phyloP scores from a whole-genome alignment of 2,329 filamentous ascomycete species.

The Colletotrichum navitas region DNA sequence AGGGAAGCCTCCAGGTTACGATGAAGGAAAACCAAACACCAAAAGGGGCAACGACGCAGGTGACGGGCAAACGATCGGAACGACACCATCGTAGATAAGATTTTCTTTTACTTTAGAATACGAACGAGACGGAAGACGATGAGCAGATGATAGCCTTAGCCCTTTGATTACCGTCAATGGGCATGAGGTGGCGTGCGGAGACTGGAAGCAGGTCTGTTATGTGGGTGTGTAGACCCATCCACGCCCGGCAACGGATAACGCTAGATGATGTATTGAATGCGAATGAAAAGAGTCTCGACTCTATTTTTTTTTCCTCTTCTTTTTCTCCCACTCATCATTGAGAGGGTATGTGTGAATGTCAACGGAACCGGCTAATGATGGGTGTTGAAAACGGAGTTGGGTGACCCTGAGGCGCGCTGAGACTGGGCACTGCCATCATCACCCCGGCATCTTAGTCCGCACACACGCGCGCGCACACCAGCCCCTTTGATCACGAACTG shows the following conservation, averaged over 20 bases:
- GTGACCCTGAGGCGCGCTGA: background rate
- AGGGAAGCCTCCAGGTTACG: background rate
- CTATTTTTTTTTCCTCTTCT: no score
- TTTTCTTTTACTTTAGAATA: conserved; percentile 1
- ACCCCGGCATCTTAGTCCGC: background rate
- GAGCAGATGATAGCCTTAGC: background rate
- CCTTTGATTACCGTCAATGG: background rate
- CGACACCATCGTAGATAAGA: conserved; percentile 12
- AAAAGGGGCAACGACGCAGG: background rate
- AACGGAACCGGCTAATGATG: background rate
- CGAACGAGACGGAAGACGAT: background rate
- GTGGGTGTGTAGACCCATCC: background rate
- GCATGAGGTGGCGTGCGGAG: background rate
- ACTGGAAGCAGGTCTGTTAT: background rate
- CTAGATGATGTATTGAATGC: conserved; percentile 1
- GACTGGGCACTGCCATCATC: background rate
- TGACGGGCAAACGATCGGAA: conserved; percentile 7
- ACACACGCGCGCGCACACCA: background rate
- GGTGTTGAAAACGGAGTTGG: background rate
- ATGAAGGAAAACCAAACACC: background rate
- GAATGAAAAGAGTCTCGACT: background rate
- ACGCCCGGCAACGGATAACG: background rate
- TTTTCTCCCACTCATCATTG: background rate
- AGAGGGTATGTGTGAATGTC: background rate
- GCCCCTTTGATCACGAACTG: background rate